These are phyloP conservation scores for Thielaviopsis musarum DNA, from an alignment of 2,329 filamentous ascomycete species.

Conservation along the genomic window DNA sequence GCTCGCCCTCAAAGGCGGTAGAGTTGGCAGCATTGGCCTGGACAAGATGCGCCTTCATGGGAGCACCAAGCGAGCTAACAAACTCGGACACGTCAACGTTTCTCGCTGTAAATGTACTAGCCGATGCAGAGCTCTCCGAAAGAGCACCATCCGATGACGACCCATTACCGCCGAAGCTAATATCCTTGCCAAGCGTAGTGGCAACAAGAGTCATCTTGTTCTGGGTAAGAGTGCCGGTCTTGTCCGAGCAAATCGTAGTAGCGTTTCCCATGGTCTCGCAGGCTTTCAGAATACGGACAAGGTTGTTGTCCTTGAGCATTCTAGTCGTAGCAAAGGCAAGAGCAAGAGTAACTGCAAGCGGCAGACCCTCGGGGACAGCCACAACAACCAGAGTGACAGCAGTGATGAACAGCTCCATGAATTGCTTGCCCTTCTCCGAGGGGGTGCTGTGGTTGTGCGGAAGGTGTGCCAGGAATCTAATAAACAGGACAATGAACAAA, in stretches of 20 bases:
- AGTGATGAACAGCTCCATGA: conserved; percentile 48
- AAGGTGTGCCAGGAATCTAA: conserved; percentile 55
- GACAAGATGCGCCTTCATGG: conserved; percentile 17
- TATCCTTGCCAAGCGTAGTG: conserved; percentile 38
- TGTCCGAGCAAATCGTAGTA: conserved; percentile 59
- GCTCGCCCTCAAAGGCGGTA: conserved; percentile 36
- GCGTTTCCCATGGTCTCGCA: conserved; percentile 60
- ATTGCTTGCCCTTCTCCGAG: conserved; percentile 38
- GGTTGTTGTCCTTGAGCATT: conserved; percentile 54
- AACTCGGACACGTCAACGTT: conserved; percentile 8
- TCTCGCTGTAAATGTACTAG: background rate
- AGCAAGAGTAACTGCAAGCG: conserved; percentile 50
- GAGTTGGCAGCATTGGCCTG: conserved; percentile 38
- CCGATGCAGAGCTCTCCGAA: background rate
- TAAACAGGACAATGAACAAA: conserved; percentile 60
- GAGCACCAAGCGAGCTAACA: conserved; percentile 5
- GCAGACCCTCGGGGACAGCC: conserved; percentile 49
- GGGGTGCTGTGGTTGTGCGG: conserved; percentile 30
- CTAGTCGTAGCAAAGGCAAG: conserved; percentile 52
- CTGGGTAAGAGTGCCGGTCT: conserved; percentile 29
- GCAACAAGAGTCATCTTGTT: conserved; percentile 63
- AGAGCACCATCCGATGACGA: conserved; percentile 2
- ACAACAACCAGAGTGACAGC: conserved; percentile 51
- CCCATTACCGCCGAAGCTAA: conserved; percentile 18
- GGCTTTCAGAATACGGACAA: conserved; percentile 48